These are phyloP conservation scores for Lolium rigidum DNA, from an alignment of 176 grass and related monocot species.

Conservation along the genomic window DNA sequence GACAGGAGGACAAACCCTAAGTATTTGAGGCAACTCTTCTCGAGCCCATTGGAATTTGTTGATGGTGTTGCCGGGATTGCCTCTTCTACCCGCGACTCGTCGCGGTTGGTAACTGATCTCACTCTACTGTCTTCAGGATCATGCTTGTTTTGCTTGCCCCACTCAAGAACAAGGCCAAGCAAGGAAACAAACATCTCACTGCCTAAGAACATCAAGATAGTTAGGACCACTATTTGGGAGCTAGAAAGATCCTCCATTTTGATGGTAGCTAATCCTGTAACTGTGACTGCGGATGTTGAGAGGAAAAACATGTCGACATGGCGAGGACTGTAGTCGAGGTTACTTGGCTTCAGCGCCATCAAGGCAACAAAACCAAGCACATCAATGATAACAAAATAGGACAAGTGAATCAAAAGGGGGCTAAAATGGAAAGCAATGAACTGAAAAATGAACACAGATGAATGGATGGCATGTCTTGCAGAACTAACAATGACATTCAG, in stretches of 20 bases:
- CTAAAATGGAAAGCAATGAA: constrained; percentile 46
- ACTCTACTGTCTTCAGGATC: constrained; percentile 26
- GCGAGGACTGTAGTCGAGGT: constrained; percentile 15
- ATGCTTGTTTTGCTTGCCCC: not conserved
- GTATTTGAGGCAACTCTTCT: constrained; percentile 25
- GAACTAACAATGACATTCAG: not conserved
- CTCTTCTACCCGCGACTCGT: constrained; percentile 38
- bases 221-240: constrained; percentile 59
- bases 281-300: constrained; percentile 68
- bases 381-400: constrained; percentile 64
- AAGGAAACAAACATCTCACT: constrained; percentile 75
- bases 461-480: not conserved
- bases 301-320: constrained; percentile 71
- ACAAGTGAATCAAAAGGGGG: constrained; percentile 55
- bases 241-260: constrained; percentile 79
- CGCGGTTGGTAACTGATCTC: constrained; percentile 14
- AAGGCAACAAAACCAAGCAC: constrained; percentile 65
- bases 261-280: constrained; percentile 68
- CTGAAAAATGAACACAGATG: constrained; percentile 31
- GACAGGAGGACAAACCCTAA: constrained; percentile 45
- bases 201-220: constrained; percentile 75
- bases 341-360: constrained; percentile 52
- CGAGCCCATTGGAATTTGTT: not conserved
- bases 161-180: constrained; percentile 41
- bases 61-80: constrained; percentile 8